Conservation (phyloP, 2,329 filamentous ascomycete species). For the Alternaria gansuensis region DNA sequence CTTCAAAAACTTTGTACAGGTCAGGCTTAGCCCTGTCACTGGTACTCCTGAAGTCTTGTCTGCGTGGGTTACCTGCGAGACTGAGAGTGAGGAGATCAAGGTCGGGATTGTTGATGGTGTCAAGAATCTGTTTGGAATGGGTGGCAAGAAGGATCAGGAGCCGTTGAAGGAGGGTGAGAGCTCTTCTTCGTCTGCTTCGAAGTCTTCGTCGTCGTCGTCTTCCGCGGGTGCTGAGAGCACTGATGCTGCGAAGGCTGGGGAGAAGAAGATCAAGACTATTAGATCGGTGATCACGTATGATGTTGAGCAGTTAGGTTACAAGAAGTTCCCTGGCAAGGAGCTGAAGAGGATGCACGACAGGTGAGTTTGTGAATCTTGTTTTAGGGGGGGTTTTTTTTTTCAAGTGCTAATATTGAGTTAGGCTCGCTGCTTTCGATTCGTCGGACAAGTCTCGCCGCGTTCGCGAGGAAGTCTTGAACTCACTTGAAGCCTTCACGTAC, state of each 20-base stretch:
- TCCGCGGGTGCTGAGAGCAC: conserved; percentile 58
- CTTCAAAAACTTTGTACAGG: conserved; percentile 79
- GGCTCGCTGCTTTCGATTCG: conserved; percentile 82
- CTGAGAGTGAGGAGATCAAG: conserved; percentile 74
- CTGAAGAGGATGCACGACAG: conserved; percentile 68
- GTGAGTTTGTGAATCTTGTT: conserved; percentile 30
- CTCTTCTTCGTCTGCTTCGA: conserved; percentile 51
- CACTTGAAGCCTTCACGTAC: conserved; percentile 94
- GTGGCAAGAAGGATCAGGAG: conserved; percentile 85
- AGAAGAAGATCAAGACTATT: conserved; percentile 63
- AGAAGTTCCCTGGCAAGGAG: conserved; percentile 68
- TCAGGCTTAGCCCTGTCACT: conserved; percentile 75
- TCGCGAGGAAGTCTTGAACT: conserved; percentile 88
- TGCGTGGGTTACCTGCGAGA: conserved; percentile 85
- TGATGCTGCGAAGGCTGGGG: conserved; percentile 58
- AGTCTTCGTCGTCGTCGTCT: conserved; percentile 58
- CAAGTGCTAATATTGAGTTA: conserved; percentile 46
- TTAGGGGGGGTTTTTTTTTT: neutral
- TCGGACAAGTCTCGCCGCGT: conserved; percentile 80
- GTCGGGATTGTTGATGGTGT: conserved; percentile 89
- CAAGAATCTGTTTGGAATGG: conserved; percentile 95
- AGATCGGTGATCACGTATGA: conserved; percentile 62
- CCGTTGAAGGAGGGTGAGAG: conserved; percentile 66
- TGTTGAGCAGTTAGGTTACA: conserved; percentile 58
- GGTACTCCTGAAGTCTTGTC: conserved; percentile 81